Base-by-base conservation (phyloP, 2,329 filamentous ascomycete species). In the Huntiella moniliformis region DNA sequence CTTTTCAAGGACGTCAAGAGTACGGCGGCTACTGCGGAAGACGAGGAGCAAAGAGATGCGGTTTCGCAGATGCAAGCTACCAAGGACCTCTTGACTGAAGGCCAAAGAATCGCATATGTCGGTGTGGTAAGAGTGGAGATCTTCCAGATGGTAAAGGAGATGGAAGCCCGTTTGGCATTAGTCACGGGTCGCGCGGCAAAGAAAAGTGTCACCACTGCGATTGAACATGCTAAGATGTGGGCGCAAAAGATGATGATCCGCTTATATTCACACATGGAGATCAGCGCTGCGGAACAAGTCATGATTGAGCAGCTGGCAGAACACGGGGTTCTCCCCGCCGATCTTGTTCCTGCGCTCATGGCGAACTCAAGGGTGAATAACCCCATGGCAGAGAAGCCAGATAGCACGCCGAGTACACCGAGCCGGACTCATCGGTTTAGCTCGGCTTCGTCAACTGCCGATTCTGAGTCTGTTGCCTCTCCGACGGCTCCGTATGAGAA, bases 291-390 rank as follows among this genome's bases (percentile, higher is more conserved):
- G 11, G 91, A 98, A 62, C 91, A 98, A 65, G 69, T 98, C 60
- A 98, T 98, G 91, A 95, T 98, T 53, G 91, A 98, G 63, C 91
- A 98, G 61, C 68, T 98, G 49, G 80, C 83, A 10, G 82, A 91
- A 48, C 91, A 98, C 62, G 91, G 88, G 4, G 86, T 98, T 5
- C 69, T 85, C 51, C 80, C 91, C 0, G 67, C 68, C 38, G 91
- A 98, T 59, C 67, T 98, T 48, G 87, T 85, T 0, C 80, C 83
- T 0, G 74, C 83, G 0, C 68, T 98, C 38, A 93, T 93, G 79
- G 77, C 84, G 51, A 98, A 96, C 60, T 76, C 91, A 10, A 74
- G 86, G 44, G 87, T 98, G 32, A 85, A 85, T 56, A 98, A 98
- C 56, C 91, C 91, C 4, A 80, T 91, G 70, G 82, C 80, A 1